Evolutionary conservation across 1,284 basidiomycete species (phyloP), one percentile per base, ranked within the genome.

Genomic region (Kwoniella shivajii): DNA sequence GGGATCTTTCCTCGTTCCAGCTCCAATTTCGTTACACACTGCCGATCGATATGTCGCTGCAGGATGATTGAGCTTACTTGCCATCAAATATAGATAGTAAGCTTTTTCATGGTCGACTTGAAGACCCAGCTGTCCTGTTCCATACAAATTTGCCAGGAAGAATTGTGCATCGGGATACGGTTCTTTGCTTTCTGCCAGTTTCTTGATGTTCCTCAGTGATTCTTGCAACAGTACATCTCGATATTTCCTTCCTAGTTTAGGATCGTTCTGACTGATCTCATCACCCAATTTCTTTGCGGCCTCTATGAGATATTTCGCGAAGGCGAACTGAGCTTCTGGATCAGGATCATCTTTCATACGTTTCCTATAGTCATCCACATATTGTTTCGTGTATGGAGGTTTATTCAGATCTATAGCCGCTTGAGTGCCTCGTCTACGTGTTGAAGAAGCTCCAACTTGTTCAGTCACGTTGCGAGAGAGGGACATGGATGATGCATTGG

Each of bases 21-120:
- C 94, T n/a, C 96, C 96, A 56, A 99, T 91, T 78, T 99, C 96
- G 78, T 98, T 98, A 78, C 96, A 99, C 4, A 99, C 95, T 3
- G 94, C 96, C 30, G 97, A 94, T 43, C 96, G 89, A 74, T 99
- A 99, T 29, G 90, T 93, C 22, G 93, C 94, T 0, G 92, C 86
- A 0, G 96, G 85, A 72, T 99, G 92, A 73, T 97, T 96, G 78
- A 97, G 91, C 79, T 98, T 99, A 36, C 90, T 90, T 4, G 95
- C 95, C 79, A 98, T 94, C 31, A 99, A 83, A 72, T 98, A 99
- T n/a, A 99, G 83, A 75, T 96, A 92, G 78, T 98, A 99, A 0
- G 95, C 95, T 70, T 92, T 89, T 72, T 98, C 94, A 77, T 98
- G 94, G 77, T 99, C 96, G 54, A 98, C 92, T 67, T 89, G 89